Evolutionary conservation across 2,329 filamentous ascomycete species (phyloP).

Genomic region (Aureobasidium sp.): DNA sequence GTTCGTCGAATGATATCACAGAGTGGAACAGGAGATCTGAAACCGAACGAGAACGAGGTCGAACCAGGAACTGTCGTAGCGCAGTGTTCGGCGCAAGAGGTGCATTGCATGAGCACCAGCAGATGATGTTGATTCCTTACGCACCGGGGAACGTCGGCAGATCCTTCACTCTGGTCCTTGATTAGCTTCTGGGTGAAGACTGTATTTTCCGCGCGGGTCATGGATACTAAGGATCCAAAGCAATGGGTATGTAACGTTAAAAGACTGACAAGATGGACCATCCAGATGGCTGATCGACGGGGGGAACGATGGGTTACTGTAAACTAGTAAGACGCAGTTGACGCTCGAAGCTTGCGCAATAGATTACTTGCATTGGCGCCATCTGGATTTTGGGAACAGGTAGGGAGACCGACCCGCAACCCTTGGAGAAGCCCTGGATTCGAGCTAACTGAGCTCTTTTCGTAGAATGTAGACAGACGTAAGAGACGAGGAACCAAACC

Average conservation of each 20-base stretch:
- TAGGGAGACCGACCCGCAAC: neutral
- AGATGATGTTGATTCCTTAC: neutral
- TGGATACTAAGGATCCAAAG: neutral
- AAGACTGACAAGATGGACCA: neutral
- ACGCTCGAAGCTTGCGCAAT: slow-evolving; percentile 2
- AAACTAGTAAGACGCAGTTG: neutral
- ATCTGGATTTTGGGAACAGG: neutral
- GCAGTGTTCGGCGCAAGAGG: neutral
- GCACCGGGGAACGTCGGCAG: neutral
- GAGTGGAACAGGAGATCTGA: neutral
- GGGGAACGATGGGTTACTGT: neutral
- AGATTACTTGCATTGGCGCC: slow-evolving; percentile 4
- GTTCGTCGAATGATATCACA: neutral
- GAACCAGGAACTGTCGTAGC: neutral
- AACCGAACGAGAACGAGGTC: neutral
- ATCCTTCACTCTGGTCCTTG: neutral
- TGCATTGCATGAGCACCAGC: slow-evolving; percentile 3
- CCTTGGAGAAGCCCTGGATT: neutral
- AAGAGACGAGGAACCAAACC: neutral
- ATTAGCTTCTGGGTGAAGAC: no score
- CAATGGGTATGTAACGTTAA: neutral
- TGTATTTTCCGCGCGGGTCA: neutral
- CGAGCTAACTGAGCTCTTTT: neutral
- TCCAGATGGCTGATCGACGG: slow-evolving; percentile 2
- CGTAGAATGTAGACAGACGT: neutral